A percentile compares a stretch with the other conserved stretches of the same genome.
Evolutionary conservation across 2,329 filamentous ascomycete species (phyloP).

Genomic region (Fusarium nanum): DNA sequence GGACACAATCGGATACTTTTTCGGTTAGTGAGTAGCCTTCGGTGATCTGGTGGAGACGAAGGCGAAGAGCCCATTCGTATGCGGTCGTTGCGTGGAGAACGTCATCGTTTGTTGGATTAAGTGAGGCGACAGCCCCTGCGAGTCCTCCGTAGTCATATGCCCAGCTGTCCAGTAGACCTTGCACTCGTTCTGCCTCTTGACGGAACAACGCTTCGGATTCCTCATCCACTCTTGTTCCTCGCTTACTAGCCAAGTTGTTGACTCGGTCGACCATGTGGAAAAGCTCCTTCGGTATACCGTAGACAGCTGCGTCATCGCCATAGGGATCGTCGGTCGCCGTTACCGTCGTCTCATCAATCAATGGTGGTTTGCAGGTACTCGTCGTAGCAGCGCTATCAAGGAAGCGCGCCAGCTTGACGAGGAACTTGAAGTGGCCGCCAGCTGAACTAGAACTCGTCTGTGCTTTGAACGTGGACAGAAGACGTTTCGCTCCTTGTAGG

Average conservation of each 20-base stretch:
- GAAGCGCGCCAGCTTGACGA: slow-evolving; percentile 2
- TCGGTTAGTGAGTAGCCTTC: slow-evolving; percentile 1
- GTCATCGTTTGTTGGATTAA: not conserved
- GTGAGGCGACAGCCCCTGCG: not conserved
- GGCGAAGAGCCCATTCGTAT: slow-evolving; percentile 14
- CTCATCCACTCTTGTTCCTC: slow-evolving; percentile 12
- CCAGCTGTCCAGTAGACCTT: not conserved
- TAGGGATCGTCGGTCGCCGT: not conserved
- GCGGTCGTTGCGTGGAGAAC: slow-evolving; percentile 10
- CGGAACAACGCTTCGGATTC: slow-evolving; percentile 2
- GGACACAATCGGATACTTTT: slow-evolving; percentile 4
- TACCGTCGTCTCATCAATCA: slow-evolving; percentile 3
- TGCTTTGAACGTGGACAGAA: not conserved
- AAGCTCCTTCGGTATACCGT: slow-evolving; percentile 8
- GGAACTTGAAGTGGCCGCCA: not conserved
- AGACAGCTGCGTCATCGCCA: not conserved
- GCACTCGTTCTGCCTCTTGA: not conserved
- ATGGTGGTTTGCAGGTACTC: slow-evolving; percentile 5
- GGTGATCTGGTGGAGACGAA: slow-evolving; percentile 16
- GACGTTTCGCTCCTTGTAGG: not conserved
- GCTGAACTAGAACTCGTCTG: not conserved
- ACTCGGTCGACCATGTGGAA: slow-evolving; percentile 16
- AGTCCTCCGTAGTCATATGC: slow-evolving; percentile 13
- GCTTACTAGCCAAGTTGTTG: slow-evolving; percentile 1
- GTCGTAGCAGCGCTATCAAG: slow-evolving; percentile 9